Base-by-base conservation (phyloP, 2,329 filamentous ascomycete genomes). In the Thermothelomyces thermophilus region DNA sequence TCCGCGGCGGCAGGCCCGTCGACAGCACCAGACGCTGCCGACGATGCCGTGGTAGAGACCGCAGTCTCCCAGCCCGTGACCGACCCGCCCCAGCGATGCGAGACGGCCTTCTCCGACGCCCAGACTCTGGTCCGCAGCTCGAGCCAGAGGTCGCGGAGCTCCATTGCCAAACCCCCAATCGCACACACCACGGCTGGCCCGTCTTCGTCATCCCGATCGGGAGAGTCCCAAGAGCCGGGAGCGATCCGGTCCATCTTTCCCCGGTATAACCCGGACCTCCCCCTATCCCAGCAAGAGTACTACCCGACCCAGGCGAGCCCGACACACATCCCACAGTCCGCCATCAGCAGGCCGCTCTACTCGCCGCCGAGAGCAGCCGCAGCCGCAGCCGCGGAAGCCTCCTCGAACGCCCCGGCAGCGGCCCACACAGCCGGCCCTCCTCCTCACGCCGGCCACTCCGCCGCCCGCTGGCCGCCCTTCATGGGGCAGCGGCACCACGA, bases 201-300 rank as follows among this genome's bases (percentile, higher is more conserved):
- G 7, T 50, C 55, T 3, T 52, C 60, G 13, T 53, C 54, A 22
- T 42, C 50, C 2, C 44, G 41, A 7, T 35, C 40, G 7, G 40
- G 26, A 59, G 62, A 34, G 37, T 45, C 31, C 34, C 39, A 16
- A 39, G 50, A 58, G 52, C 68, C 40, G 66, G 72, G 26, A 5
- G 69, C 75, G 0, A 74, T 86, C 59, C 76, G 79, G 28, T 90
- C 86, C 20, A 89, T 90, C 59, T 90, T 90, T 59, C 86, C 86
- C 7, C 75, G 77, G 26, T 90, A 89, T 62, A 82, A 90, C 60
- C 83, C 81, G 3, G 76, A 75, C 1, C 63, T 87, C 20, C 73
- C 84, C 5, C 74, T 88, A 3, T 73, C 80, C 48, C 78, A 81
- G 50, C 86, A 90, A 61, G 68, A 79, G 41, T 90, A 90, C 67